phyloP scores from a whole-genome alignment of 1,139 yeast species.

The Protomyces inouyei region DNA sequence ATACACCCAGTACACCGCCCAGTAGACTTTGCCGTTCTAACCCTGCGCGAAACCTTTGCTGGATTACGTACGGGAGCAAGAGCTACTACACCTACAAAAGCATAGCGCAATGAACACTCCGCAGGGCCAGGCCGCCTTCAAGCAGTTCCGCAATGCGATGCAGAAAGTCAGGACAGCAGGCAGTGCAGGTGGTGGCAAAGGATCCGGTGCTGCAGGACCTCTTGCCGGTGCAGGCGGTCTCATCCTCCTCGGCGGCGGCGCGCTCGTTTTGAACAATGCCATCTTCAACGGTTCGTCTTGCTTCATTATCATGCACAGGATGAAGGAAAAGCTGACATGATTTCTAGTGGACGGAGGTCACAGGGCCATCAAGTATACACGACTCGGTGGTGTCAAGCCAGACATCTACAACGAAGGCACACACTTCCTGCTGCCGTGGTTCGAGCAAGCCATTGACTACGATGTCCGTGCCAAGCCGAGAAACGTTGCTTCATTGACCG shows the following conservation, averaged over 20 bases:
- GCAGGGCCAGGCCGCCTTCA: slow-evolving; percentile 24
- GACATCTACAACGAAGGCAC: slow-evolving; percentile 90
- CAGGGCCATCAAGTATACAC: slow-evolving; percentile 88
- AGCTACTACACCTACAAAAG: no score
- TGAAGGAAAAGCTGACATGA: neutral
- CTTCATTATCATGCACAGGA: neutral
- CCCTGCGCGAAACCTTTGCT: neutral
- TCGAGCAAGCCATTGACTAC: slow-evolving; percentile 85
- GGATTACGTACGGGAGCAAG: no score
- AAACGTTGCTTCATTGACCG: slow-evolving; percentile 94
- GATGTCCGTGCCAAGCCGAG: slow-evolving; percentile 98
- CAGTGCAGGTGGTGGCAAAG: slow-evolving; percentile 6
- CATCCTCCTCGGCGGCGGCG: slow-evolving; percentile 19
- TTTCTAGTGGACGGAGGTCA: slow-evolving; percentile 90
- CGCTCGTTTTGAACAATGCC: slow-evolving; percentile 22
- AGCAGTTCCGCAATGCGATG: slow-evolving; percentile 26
- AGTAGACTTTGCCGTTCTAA: neutral
- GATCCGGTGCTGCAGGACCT: slow-evolving; percentile 11
- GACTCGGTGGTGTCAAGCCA: slow-evolving; percentile 82
- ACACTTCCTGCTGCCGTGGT: slow-evolving; percentile 88
- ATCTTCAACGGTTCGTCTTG: slow-evolving; percentile 8
- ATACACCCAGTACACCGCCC: neutral
- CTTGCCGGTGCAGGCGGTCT: slow-evolving; percentile 25
- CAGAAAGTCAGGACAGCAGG: slow-evolving; percentile 21
- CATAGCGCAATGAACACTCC: slow-evolving; percentile 10